phyloP scores from a whole-genome alignment of 805 yeast genomes.

The Yamadazyma insecticola region DNA sequence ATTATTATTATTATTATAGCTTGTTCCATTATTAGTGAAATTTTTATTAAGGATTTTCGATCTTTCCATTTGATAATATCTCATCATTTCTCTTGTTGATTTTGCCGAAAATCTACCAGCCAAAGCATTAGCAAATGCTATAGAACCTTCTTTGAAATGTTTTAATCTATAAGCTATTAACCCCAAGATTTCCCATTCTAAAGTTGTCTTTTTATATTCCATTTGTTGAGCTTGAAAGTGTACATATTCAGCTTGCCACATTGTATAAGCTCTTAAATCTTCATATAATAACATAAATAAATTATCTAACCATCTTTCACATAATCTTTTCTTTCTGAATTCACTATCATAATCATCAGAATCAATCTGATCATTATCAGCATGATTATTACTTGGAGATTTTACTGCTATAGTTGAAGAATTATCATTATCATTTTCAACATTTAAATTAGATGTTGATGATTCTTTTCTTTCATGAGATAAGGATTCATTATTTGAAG shows the following conservation, averaged over 20 bases:
- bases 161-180: constrained; percentile 79
- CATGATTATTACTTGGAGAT: constrained; percentile 26
- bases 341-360: constrained; percentile 31
- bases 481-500: constrained; percentile 9
- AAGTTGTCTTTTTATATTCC: constrained; percentile 67
- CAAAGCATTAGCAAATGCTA: constrained; percentile 74
- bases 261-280: constrained; percentile 75
- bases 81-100: constrained; percentile 69
- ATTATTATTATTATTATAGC: constrained; percentile 7
- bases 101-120: constrained; percentile 73
- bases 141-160: constrained; percentile 81
- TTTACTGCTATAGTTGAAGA: constrained; percentile 35
- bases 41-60: constrained; percentile 28
- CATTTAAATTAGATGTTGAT: constrained; percentile 3
- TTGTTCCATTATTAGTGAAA: constrained; percentile 9
- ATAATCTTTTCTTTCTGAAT: constrained; percentile 59
- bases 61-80: constrained; percentile 54
- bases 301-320: constrained; percentile 74
- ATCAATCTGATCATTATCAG: constrained; percentile 10
- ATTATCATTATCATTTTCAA: constrained; percentile 17
- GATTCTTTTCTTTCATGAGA: constrained; percentile 7
- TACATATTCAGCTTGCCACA: constrained; percentile 89
- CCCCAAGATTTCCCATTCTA: constrained; percentile 94
- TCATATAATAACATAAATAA: constrained; percentile 65
- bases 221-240: constrained; percentile 87